A percentile compares a stretch with the other conserved stretches of the same genome.
These are phyloP conservation scores for Neostapfia colusana DNA, from an alignment of 176 grass and related monocot species.

Conservation along the genomic window DNA sequence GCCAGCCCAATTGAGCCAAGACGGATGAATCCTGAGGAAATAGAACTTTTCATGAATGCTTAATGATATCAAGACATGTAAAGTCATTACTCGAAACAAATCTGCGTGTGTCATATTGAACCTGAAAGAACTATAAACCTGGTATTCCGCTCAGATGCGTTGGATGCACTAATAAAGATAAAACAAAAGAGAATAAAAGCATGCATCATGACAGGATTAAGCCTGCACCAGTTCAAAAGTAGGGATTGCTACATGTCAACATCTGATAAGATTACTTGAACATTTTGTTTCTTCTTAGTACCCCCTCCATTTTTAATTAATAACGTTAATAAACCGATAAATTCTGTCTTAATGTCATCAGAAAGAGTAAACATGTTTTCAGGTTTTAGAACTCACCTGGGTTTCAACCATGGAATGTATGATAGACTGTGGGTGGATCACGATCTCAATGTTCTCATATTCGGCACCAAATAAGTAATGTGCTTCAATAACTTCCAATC, in stretches of 20 bases:
- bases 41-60: constrained; percentile 29
- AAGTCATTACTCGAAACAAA: constrained; percentile 6
- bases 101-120: neutral
- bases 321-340: neutral
- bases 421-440: constrained; percentile 98
- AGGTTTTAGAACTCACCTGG: constrained; percentile 53
- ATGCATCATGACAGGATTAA: neutral
- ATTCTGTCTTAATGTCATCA: neutral
- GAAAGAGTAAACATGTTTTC: neutral
- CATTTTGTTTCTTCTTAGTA: constrained; percentile 14
- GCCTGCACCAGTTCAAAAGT: neutral
- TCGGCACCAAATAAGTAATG: constrained; percentile 95
- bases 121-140: constrained; percentile 15
- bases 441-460: constrained; percentile 92
- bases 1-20: constrained; percentile 89
- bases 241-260: neutral
- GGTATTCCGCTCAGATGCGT: constrained; percentile 24
- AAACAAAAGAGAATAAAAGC: neutral
- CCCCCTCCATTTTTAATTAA: neutral
- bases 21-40: constrained; percentile 85
- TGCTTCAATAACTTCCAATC: constrained; percentile 97
- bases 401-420: constrained; percentile 99
- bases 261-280: neutral
- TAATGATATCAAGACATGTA: constrained; percentile 5
- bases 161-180: neutral